Evolutionary conservation across 2,329 filamentous ascomycete species (phyloP).

Genomic region (Cytospora mali): DNA sequence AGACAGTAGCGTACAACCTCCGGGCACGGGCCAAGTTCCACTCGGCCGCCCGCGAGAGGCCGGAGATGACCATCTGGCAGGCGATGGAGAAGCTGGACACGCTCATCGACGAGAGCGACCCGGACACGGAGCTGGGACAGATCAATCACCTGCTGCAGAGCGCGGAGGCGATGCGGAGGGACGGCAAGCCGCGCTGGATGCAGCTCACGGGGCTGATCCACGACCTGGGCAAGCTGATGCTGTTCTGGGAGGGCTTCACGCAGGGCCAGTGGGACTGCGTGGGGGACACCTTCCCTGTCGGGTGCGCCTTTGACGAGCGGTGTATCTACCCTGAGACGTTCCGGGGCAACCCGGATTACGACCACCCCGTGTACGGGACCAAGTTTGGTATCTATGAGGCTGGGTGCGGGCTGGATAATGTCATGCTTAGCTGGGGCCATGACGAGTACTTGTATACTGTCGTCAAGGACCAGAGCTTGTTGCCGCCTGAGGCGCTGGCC

Average conservation of each 20-base stretch:
- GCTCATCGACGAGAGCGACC: slow-evolving; percentile 87
- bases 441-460: slow-evolving; percentile 89
- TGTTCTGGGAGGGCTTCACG: slow-evolving; percentile 70
- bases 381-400: slow-evolving; percentile 78
- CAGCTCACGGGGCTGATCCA: slow-evolving; percentile 77
- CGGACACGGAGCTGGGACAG: slow-evolving; percentile 83
- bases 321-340: slow-evolving; percentile 86
- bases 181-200: slow-evolving; percentile 83
- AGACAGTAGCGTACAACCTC: slow-evolving; percentile 83
- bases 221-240: slow-evolving; percentile 78
- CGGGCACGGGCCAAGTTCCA: slow-evolving; percentile 74
- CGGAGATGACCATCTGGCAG: slow-evolving; percentile 85
- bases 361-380: slow-evolving; percentile 72
- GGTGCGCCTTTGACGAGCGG: slow-evolving; percentile 71
- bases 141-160: slow-evolving; percentile 89
- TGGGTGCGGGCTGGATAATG: slow-evolving; percentile 80
- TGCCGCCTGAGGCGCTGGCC: slow-evolving; percentile 80
- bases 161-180: slow-evolving; percentile 84
- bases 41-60: slow-evolving; percentile 60
- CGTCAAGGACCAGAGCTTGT: slow-evolving; percentile 76
- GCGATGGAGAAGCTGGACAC: slow-evolving; percentile 93
- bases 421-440: slow-evolving; percentile 90
- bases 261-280: slow-evolving; percentile 92
- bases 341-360: slow-evolving; percentile 71
- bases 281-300: slow-evolving; percentile 81